Conservation (phyloP, 148 eudicot species). For the Chenopodium quinoa region DNA sequence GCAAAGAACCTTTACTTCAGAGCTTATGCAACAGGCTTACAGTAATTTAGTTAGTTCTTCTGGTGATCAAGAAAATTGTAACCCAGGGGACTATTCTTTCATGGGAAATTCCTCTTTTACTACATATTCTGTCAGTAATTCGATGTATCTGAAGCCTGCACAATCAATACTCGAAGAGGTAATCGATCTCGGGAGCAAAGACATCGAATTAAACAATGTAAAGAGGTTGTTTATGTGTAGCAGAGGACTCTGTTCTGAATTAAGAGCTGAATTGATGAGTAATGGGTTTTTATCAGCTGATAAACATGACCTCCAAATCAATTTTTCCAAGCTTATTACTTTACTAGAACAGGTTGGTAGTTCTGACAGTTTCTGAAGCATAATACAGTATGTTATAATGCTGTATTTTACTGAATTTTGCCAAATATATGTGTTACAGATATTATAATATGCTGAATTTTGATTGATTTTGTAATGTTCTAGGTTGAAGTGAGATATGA, state of each 20-base stretch:
- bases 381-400: neutral
- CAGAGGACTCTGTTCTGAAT: conserved; percentile 45
- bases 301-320: conserved; percentile 55
- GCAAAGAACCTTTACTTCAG: conserved; percentile 40
- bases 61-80: conserved; percentile 36
- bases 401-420: neutral
- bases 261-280: conserved; percentile 53
- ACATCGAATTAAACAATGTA: conserved; percentile 42
- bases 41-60: conserved; percentile 26
- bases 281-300: conserved; percentile 45
- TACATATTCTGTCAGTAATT: conserved; percentile 42
- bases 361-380: neutral
- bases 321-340: conserved; percentile 63
- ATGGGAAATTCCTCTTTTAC: conserved; percentile 32
- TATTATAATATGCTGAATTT: neutral
- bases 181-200: conserved; percentile 50
- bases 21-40: conserved; percentile 42
- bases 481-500: conserved; percentile 87
- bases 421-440: neutral
- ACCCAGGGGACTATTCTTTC: conserved; percentile 42
- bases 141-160: conserved; percentile 66
- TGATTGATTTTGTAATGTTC: neutral
- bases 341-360: conserved; percentile 79
- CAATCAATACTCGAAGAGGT: conserved; percentile 73
- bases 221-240: conserved; percentile 50